phyloP scores from a whole-genome alignment of 352 stramenopile genomes.

The Phytophthora cactorum region DNA sequence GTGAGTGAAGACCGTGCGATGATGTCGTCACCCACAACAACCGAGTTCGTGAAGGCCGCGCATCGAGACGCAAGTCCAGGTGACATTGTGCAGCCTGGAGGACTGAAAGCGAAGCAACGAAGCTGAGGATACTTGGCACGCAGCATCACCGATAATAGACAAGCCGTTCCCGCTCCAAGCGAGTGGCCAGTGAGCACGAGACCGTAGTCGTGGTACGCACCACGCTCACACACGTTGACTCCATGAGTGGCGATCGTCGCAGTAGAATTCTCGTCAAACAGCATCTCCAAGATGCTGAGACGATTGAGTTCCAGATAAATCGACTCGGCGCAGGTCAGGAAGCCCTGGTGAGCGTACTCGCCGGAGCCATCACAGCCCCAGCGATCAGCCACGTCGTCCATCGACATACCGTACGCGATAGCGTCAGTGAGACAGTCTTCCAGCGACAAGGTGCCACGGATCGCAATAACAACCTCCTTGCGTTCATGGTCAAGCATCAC shows the following conservation, averaged over 20 bases:
- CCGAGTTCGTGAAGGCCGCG: slow-evolving; percentile 70
- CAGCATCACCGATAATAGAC: slow-evolving; percentile 80
- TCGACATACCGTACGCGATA: slow-evolving; percentile 83
- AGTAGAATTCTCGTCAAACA: slow-evolving; percentile 70
- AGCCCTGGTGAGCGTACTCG: slow-evolving; percentile 85
- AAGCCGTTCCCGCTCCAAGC: slow-evolving; percentile 74
- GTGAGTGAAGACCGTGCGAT: slow-evolving; percentile 81
- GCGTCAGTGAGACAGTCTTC: slow-evolving; percentile 89
- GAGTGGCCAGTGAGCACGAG: slow-evolving; percentile 86
- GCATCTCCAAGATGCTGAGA: slow-evolving; percentile 84
- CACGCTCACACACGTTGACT: slow-evolving; percentile 68
- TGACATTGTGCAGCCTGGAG: slow-evolving; percentile 82
- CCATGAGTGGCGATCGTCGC: slow-evolving; percentile 50
- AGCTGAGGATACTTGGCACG: slow-evolving; percentile 80
- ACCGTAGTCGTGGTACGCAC: slow-evolving; percentile 73
- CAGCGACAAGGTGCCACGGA: slow-evolving; percentile 84
- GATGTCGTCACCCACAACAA: slow-evolving; percentile 88
- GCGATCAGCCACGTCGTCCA: slow-evolving; percentile 69
- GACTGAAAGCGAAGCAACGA: slow-evolving; percentile 82
- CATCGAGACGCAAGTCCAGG: slow-evolving; percentile 64
- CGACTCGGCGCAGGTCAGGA: slow-evolving; percentile 77
- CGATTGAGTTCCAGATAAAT: slow-evolving; percentile 79
- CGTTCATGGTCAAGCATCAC: slow-evolving; percentile 80
- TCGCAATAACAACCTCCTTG: slow-evolving; percentile 79
- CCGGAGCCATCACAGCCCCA: slow-evolving; percentile 73